Evolutionary conservation across 345 rosid genomes (phyloP), one percentile per base, ranked within the genome.

Genomic region (Cardiospermum halicacabum): DNA sequence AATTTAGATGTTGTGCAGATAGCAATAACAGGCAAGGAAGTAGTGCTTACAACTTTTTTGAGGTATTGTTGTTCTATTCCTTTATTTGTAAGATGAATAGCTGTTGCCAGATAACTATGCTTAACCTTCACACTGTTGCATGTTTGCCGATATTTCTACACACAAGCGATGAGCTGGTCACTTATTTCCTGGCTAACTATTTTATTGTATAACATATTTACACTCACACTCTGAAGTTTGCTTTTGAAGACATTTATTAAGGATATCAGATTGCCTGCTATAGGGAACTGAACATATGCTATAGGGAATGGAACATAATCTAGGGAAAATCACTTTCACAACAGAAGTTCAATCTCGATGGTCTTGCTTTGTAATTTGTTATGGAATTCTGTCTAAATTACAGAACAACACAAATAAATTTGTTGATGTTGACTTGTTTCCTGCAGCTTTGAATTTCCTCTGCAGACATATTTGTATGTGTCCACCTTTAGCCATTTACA

Each of bases 1-100:
- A 63, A 34, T 62, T 25, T 25, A 36, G n/a, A 21, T 59, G 40
- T 36, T 49, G 58, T 47, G n/a, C 19, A 28, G 22, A 56, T 62
- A 66, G 37, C 62, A 31, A 57, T 25, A 7, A 21, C 18, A 50
- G 22, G 39, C 64, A 21, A 49, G 15, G 26, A 57, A 42, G 60
- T 37, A 40, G 39, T 22, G 13, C 18, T 64, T 10, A 11, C 31
- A 45, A 27, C 61, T 39, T 11, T n/a, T 27, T 58, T 16, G 47
- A 60, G 67, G 64, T 64, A 12, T 21, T 56, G 45, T 18, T 45
- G 26, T 12, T 45, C 32, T 51, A 11, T 26, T 10, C 30, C 32
- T 62, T 56, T 56, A 43, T 27, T 26, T 28, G 16, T 11, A 62
- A 28, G 27, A 21, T 61, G 8, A 34, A 34, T 34, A 28, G 30